Evolutionary conservation across 1,284 basidiomycete genomes (phyloP).

Genomic region (Ustilago sp.): DNA sequence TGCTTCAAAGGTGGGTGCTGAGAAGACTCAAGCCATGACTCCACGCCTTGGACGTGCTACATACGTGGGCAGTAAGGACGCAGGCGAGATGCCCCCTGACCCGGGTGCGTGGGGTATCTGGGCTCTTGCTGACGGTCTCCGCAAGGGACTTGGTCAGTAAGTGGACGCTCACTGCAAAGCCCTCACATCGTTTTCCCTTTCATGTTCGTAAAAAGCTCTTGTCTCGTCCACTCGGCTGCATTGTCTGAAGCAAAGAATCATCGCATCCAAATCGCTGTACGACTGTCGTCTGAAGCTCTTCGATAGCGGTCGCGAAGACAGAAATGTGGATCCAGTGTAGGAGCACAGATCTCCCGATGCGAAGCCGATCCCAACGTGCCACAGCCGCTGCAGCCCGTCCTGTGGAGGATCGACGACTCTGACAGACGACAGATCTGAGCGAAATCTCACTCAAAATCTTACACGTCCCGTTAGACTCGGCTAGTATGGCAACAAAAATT

Average conservation of each 20-base stretch:
- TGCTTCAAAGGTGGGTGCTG: conserved; percentile 72
- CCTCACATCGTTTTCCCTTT: background rate
- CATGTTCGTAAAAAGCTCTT: conserved; percentile 1
- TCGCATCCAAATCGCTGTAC: background rate
- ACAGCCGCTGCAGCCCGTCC: background rate
- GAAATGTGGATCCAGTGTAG: background rate
- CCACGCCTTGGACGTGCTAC: conserved; percentile 73
- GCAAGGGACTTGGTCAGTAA: conserved; percentile 56
- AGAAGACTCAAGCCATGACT: conserved; percentile 73
- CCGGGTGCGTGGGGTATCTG: conserved; percentile 75
- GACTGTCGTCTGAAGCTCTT: too few relatives aligned
- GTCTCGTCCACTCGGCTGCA: conserved; percentile 1
- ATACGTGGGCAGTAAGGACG: conserved; percentile 71
- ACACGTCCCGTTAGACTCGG: background rate
- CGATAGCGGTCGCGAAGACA: too few relatives aligned
- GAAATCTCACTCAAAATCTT: background rate
- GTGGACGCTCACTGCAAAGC: background rate
- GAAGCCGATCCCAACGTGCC: background rate
- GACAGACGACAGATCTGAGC: background rate
- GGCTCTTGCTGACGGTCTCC: conserved; percentile 69
- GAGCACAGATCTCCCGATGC: background rate
- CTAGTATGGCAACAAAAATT: background rate
- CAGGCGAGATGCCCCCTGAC: conserved; percentile 71
- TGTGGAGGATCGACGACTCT: background rate
- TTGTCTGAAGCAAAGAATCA: conserved; percentile 7